These are phyloP conservation scores for Talaromyces adpressus DNA, from an alignment of 495 filamentous ascomycete species.

Conservation along the genomic window DNA sequence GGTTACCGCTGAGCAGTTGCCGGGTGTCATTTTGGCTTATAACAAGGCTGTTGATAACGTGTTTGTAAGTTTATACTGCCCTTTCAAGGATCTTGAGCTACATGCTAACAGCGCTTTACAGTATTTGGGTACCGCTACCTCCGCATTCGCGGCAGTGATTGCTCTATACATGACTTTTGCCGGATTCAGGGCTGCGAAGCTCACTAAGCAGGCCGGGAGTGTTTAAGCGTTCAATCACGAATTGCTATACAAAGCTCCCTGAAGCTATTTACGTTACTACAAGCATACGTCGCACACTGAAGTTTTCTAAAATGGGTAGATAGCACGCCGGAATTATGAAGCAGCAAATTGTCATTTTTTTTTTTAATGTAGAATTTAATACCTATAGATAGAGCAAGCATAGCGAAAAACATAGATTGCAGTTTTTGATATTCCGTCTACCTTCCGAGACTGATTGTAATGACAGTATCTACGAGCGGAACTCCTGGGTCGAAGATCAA, in stretches of 20 bases:
- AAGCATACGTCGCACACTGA: not conserved
- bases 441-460: not conserved
- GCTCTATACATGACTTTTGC: conserved; percentile 1
- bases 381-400: not conserved
- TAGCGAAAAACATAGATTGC: not conserved
- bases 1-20: conserved; percentile 15
- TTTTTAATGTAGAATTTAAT: not conserved
- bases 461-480: not conserved
- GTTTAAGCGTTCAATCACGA: not conserved
- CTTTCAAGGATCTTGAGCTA: not conserved
- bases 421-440: not conserved
- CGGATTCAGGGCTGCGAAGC: not conserved
- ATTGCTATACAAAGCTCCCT: not conserved
- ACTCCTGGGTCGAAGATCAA: not conserved
- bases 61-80: conserved; percentile 5
- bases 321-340: not conserved
- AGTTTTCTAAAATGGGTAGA: not conserved
- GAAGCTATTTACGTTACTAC: too few relatives aligned
- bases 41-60: conserved; percentile 18
- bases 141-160: conserved; percentile 4
- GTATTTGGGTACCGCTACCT: conserved; percentile 6
- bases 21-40: conserved; percentile 21
- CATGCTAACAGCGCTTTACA: not conserved
- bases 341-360: not conserved
- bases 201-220: not conserved